A percentile compares a stretch with the other conserved stretches of the same genome.
phyloP scores from a whole-genome alignment of 2,329 filamentous ascomycete species.

The Arthrobotrys sphaeroides region DNA sequence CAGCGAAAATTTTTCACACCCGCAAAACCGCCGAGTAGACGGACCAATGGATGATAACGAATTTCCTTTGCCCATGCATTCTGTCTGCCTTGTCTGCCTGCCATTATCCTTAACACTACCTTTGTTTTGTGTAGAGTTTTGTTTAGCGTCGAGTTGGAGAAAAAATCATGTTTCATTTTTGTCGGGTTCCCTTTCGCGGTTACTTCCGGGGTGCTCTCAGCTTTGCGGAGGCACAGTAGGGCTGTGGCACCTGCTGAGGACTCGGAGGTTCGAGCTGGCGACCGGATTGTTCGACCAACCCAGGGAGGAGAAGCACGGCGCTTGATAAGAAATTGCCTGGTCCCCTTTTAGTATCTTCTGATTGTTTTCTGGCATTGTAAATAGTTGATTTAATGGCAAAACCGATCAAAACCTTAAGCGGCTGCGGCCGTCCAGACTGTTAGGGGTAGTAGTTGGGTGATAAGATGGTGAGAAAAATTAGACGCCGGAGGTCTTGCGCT shows the following conservation, averaged over 20 bases:
- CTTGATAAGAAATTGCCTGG: conserved; percentile 53
- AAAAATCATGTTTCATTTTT: conserved; percentile 45
- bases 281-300: conserved; percentile 39
- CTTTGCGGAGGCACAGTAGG: conserved; percentile 18
- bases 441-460: conserved; percentile 37
- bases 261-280: conserved; percentile 51
- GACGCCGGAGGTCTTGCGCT: conserved; percentile 54
- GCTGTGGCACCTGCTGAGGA: conserved; percentile 25
- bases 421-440: conserved; percentile 39
- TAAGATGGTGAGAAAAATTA: conserved; percentile 44
- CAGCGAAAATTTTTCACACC: conserved; percentile 34
- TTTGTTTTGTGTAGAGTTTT: conserved; percentile 52
- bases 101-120: conserved; percentile 23
- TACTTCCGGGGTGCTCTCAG: conserved; percentile 36
- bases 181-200: conserved; percentile 38
- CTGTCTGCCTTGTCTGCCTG: conserved; percentile 27
- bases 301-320: conserved; percentile 47
- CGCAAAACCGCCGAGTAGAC: conserved; percentile 29
- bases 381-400: conserved; percentile 53
- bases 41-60: conserved; percentile 18
- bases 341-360: conserved; percentile 27
- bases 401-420: conserved; percentile 42
- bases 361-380: conserved; percentile 36
- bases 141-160: conserved; percentile 52
- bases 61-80: conserved; percentile 38